Evolutionary conservation across 1,284 basidiomycete species (phyloP), one percentile per base, ranked within the genome.

Genomic region (Ceratobasidium sp.): DNA sequence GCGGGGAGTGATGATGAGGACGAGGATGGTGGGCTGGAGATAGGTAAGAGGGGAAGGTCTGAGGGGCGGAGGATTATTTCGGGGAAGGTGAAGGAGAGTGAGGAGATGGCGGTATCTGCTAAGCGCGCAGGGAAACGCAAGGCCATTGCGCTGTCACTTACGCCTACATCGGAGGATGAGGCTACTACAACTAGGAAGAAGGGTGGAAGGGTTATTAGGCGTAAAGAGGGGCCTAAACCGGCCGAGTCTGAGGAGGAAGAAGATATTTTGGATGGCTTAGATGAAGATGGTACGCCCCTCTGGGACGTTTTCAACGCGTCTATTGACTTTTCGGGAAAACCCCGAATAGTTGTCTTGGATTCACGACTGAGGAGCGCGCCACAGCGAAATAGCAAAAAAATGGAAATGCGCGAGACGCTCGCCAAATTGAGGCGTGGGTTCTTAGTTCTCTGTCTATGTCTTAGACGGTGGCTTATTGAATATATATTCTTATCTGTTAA

Each of bases 401-500:
- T 88, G 15, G 77, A 81, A 3, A 93, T 88, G 79, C 89, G 91
- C 78, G 85, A 85, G 79, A 91, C 88, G 77, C 81, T 94, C 3
- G 90, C 91, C 76, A 88, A 83, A 76, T 79, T 94, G 65, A 91
- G 88, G 82, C 84, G 93, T 89, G 74, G 74, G 86, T 78, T 19
- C 22, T 54, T 14, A 14, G 60, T 62, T 72, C 29, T 53, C 67
- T 75, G 74, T 48, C 77, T 59, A 19, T 44, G 53, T 31, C n/a
- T n/a, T n/a, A n/a, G 53, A 22, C 3, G 36, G 8, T 47, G 17
- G 27, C 41, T 45, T 15, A 22, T 24, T 41, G 45, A 47, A 48
- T 64, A 53, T 29, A 51, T 63, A 62, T 14, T 67, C n/a, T 56
- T 29, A 57, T 19, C 31, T 44, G 27, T 65, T 51, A 65, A 73